A percentile compares a stretch with the other conserved stretches of the same genome.
phyloP scores from a whole-genome alignment of 108 stramenopile species.

The Mediolabrus comicus region DNA sequence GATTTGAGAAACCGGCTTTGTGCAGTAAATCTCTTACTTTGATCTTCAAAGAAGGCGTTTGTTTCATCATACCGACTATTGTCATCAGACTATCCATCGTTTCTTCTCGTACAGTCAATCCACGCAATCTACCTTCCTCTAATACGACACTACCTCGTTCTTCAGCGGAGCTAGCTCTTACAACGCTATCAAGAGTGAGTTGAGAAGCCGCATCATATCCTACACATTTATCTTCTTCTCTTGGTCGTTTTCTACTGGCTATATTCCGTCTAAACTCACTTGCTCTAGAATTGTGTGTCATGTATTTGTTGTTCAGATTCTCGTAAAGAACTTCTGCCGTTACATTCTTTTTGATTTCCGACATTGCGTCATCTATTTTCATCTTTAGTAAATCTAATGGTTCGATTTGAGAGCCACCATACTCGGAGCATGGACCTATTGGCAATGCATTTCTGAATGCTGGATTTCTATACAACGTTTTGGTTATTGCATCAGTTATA shows the following conservation, averaged over 20 bases:
- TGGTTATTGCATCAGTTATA: slow-evolving; percentile 32
- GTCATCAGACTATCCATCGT: slow-evolving; percentile 43
- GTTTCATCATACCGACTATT: slow-evolving; percentile 21
- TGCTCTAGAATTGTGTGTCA: slow-evolving; percentile 26
- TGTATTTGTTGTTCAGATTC: slow-evolving; percentile 23
- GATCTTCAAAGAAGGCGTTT: slow-evolving; percentile 4
- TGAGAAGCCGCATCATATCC: slow-evolving; percentile 50
- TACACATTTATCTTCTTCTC: slow-evolving; percentile 35
- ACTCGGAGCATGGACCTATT: slow-evolving; percentile 27
- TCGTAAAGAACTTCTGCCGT: slow-evolving; percentile 16
- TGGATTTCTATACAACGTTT: slow-evolving; percentile 27
- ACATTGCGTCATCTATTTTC: slow-evolving; percentile 17
- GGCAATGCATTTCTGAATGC: slow-evolving; percentile 55
- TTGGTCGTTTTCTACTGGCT: background rate
- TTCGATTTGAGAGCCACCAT: background rate
- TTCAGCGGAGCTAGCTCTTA: slow-evolving; percentile 60
- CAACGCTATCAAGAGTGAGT: slow-evolving; percentile 28
- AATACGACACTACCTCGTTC: slow-evolving; percentile 48
- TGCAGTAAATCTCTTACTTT: slow-evolving; percentile 21
- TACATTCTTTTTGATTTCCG: slow-evolving; percentile 14
- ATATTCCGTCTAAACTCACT: slow-evolving; percentile 14
- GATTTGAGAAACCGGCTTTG: slow-evolving; percentile 3
- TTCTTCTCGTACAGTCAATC: slow-evolving; percentile 60
- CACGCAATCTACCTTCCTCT: slow-evolving; percentile 30
- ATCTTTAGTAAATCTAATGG: slow-evolving; percentile 11